Evolutionary conservation across 2,329 filamentous ascomycete species (phyloP), one percentile per base, ranked within the genome.

Genomic region (Aspergillus hiratsukae): DNA sequence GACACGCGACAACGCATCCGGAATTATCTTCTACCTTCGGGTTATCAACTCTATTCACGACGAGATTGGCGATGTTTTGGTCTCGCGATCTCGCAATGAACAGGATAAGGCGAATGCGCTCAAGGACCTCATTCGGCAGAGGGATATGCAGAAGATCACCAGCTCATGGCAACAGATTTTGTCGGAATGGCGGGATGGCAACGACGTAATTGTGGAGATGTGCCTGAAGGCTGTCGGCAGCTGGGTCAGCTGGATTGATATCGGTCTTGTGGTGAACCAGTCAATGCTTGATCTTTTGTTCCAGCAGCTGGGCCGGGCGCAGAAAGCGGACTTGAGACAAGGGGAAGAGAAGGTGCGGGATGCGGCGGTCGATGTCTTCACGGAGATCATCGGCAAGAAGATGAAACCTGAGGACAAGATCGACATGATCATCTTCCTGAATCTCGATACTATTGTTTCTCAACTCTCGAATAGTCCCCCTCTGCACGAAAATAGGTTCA

Each of bases 221-320:
- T 92, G 90, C 65, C 81, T 99, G 53, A 91, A 88, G 75, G 88
- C 91, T n/a, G 86, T 99, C 62, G 91, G 91, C 40, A 94, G 93
- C 72, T 99, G 94, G 93, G 91, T 96, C 58, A 95, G 91, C 81
- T 99, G 94, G 94, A 96, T 95, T 68, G 94, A 97, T 70, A 97
- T 99, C 66, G 89, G 89, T 51, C 80, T 99, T 56, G 87, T 99
- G 48, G 90, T 99, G 66, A 96, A 95, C 73, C 85, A 92, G 70
- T 84, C 87, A 53, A 94, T 96, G 83, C 85, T 97, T 67, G 86
- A 83, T 69, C 83, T 91, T 50, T 81, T 99, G 57, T 87, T 97
- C 67, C 89, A 94, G 62, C 84, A 97, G 61, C 88, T 96, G 55
- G 90, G 90, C n/a, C 88, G 87, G 73, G 80, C 85, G 74, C 73